A percentile compares a stretch with the other conserved stretches of the same genome.
Evolutionary conservation across 2,329 filamentous ascomycete genomes (phyloP).

Genomic region (Fusarium burgessii): DNA sequence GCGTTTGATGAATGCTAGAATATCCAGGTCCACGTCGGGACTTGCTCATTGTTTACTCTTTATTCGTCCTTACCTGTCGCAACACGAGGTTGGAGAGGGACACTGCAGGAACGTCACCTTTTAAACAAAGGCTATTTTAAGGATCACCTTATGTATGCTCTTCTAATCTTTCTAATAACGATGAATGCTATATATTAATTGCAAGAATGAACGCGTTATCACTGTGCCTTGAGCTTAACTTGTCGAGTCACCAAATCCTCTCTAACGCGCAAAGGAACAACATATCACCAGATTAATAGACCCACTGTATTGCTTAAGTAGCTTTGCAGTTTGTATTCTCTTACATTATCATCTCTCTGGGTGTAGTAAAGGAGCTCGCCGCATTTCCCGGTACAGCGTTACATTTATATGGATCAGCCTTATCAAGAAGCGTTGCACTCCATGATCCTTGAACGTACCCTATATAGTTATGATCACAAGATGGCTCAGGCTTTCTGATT

Average conservation of each 20-base stretch:
- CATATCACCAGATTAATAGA: neutral
- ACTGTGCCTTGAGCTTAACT: neutral
- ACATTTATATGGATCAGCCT: constrained; percentile 4
- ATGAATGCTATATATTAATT: neutral
- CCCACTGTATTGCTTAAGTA: neutral
- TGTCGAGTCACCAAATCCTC: neutral
- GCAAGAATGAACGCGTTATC: neutral
- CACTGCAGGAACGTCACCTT: neutral
- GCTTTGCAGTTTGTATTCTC: neutral
- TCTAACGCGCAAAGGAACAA: neutral
- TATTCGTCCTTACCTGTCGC: neutral
- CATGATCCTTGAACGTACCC: neutral
- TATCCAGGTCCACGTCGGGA: neutral
- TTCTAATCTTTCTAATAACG: too few relatives aligned
- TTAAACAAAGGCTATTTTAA: too few relatives aligned
- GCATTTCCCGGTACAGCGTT: neutral
- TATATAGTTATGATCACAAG: neutral
- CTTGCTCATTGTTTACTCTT: neutral
- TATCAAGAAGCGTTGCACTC: neutral
- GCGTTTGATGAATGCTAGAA: neutral
- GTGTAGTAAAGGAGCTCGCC: neutral
- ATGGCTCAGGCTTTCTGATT: neutral
- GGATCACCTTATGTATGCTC: neutral
- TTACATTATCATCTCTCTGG: neutral
- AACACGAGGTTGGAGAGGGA: neutral